Conservation (phyloP, 2,329 filamentous ascomycete genomes). For the Cordyceps tenuipes region DNA sequence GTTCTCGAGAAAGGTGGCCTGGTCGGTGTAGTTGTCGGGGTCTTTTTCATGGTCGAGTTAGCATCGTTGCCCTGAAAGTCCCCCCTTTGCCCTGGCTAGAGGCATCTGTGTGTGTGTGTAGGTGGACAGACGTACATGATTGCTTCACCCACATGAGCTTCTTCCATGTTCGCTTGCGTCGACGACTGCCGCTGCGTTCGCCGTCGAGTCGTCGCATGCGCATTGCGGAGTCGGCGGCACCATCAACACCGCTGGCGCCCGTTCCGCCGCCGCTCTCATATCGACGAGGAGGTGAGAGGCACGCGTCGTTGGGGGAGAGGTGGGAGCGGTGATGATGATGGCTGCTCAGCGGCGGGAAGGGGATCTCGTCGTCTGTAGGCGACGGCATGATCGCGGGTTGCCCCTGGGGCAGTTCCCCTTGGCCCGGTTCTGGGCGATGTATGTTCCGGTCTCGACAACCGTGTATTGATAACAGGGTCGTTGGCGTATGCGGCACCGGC, state of each 20-base stretch:
- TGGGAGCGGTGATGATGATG: constrained; percentile 43
- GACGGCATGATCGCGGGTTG: constrained; percentile 23
- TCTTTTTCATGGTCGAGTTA: constrained; percentile 39
- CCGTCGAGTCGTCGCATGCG: constrained; percentile 38
- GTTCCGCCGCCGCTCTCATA: constrained; percentile 25
- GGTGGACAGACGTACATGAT: constrained; percentile 53
- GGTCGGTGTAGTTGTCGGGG: constrained; percentile 98
- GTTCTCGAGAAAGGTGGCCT: constrained; percentile 91
- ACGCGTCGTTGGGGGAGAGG: constrained; percentile 79
- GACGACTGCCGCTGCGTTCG: constrained; percentile 56
- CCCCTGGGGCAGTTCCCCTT: not conserved
- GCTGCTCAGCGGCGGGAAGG: constrained; percentile 26
- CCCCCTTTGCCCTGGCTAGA: too few species aligned
- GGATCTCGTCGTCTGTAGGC: constrained; percentile 31
- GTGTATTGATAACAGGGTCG: not conserved
- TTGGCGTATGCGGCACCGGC: not conserved
- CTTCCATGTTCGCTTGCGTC: constrained; percentile 74
- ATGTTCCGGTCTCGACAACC: not conserved
- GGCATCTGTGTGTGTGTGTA: too few species aligned
- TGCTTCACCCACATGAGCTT: constrained; percentile 98
- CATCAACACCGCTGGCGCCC: constrained; percentile 22
- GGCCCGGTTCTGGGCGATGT: too few species aligned
- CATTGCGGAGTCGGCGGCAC: constrained; percentile 22
- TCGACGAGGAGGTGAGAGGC: constrained; percentile 56
- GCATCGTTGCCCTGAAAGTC: not conserved